Evolutionary conservation across 2,329 filamentous ascomycete genomes (phyloP).

Genomic region (Dryadomyces quercivorus): DNA sequence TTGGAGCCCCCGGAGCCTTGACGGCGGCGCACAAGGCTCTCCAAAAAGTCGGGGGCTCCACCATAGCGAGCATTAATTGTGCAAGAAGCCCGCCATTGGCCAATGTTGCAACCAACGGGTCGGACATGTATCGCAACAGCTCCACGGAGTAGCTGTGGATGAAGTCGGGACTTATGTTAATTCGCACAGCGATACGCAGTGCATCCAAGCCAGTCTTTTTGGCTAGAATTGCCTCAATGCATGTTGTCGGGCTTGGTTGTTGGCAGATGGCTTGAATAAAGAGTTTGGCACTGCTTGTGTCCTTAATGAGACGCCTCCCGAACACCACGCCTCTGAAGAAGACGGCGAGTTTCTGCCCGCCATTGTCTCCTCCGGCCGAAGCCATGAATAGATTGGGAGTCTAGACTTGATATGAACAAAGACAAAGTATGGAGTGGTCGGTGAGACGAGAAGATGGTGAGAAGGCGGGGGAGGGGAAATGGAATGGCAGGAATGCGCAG

Average conservation of each 20-base stretch:
- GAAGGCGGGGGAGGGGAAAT: neutral
- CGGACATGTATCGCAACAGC: neutral
- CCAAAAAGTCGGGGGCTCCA: neutral
- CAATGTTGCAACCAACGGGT: neutral
- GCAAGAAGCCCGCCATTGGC: neutral
- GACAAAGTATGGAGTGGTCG: neutral
- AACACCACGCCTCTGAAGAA: conserved; percentile 7
- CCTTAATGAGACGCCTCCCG: conserved; percentile 14
- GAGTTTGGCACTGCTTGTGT: conserved; percentile 14
- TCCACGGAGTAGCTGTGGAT: conserved; percentile 13
- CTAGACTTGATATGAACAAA: too few species aligned
- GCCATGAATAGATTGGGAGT: neutral
- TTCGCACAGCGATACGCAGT: conserved; percentile 14
- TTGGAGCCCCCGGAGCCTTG: neutral
- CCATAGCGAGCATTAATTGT: neutral
- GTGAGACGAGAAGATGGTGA: neutral
- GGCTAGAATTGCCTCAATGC: conserved; percentile 18
- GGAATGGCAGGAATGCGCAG: neutral
- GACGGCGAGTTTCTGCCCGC: neutral
- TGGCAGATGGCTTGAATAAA: conserved; percentile 18
- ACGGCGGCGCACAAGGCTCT: neutral
- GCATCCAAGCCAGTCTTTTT: conserved; percentile 15
- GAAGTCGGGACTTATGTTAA: conserved; percentile 17
- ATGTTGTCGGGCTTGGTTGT: conserved; percentile 12
- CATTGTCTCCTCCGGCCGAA: neutral